phyloP scores from a whole-genome alignment of 352 stramenopile species.

The Paralagenidium karlingii region DNA sequence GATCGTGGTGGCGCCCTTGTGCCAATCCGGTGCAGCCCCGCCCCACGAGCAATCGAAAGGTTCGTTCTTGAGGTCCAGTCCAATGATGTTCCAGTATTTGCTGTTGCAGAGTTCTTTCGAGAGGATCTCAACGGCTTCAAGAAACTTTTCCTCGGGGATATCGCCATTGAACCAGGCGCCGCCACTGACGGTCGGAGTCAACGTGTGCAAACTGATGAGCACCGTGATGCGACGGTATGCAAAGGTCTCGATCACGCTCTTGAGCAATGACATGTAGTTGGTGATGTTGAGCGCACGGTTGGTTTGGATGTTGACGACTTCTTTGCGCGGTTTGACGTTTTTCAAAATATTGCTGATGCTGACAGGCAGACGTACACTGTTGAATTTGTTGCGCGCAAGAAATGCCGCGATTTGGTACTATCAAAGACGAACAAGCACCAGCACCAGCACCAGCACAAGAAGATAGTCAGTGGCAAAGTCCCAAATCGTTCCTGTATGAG shows the following conservation, averaged over 20 bases:
- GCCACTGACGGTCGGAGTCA: constrained; percentile 23
- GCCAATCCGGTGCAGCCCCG: constrained; percentile 20
- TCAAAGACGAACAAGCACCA: not conserved
- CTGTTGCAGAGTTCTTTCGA: constrained; percentile 35
- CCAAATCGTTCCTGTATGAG: not conserved
- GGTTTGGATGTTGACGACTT: constrained; percentile 44
- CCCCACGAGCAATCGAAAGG: constrained; percentile 46
- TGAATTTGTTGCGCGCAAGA: constrained; percentile 59
- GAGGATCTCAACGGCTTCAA: constrained; percentile 32
- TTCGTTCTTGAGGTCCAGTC: constrained; percentile 61
- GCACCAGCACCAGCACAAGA: not conserved
- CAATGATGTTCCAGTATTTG: constrained; percentile 59
- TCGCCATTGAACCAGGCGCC: constrained; percentile 45
- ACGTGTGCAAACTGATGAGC: constrained; percentile 59
- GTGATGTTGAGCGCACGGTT: constrained; percentile 60
- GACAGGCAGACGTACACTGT: constrained; percentile 40
- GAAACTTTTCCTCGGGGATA: constrained; percentile 39
- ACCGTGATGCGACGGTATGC: constrained; percentile 51
- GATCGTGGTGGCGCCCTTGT: constrained; percentile 42
- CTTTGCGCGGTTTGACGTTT: constrained; percentile 21
- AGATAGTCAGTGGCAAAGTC: too few species aligned
- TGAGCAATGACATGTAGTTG: constrained; percentile 45
- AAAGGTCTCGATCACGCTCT: constrained; percentile 38
- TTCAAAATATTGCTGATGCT: constrained; percentile 41
- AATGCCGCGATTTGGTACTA: constrained; percentile 56